Base-by-base conservation (phyloP, 495 filamentous ascomycete genomes). In the Aspergillus diversus region DNA sequence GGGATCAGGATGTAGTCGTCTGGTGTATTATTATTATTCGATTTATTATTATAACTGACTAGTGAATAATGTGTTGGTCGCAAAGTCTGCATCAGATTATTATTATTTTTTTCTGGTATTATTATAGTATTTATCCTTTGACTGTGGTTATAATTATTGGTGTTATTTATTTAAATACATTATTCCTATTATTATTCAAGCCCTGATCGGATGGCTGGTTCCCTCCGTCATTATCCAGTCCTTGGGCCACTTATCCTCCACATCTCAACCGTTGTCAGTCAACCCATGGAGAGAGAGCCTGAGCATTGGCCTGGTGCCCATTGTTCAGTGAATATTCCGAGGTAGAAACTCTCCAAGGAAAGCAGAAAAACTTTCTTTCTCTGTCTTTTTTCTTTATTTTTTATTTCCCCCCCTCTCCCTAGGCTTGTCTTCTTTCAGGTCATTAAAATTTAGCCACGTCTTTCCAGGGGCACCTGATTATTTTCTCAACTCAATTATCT, bases 261-360 rank as follows among this genome's bases (percentile, higher is more conserved):
- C 57, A 67, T 61, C 65, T 61, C 57, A 67, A 63, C 65, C 64
- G 56, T 59, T 66, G 49, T 39, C 51, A 37, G 34, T 52, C 47
- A 17, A 51, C 51, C 64, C 64, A 63, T 63, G 64, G 64, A 49
- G 59, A 52, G 56, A 33, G 50, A 27, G 21, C 21, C 21, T 27
- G 39, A 43, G 8, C 32, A 58, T 47, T 33, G 51, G 39, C 34
- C 53, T n/a, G 21, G 39, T 59, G 42, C 35, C 61, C 56, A 60
- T 60, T 57, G 57, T 50, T 50, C 47, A 8, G 50, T 50, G 57
- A 55, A 60, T 27, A 34, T 64, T 60, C 57, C 62, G 57, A 39
- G 51, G 32, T 50, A 63, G 57, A 61, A 63, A 27, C 21, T 53
- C 57, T 57, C 57, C n/a, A 31, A 54, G 37, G 33, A 50, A 59